Evolutionary conservation across 2,329 filamentous ascomycete genomes (phyloP).

Genomic region (Alternaria hordeiaustralica): DNA sequence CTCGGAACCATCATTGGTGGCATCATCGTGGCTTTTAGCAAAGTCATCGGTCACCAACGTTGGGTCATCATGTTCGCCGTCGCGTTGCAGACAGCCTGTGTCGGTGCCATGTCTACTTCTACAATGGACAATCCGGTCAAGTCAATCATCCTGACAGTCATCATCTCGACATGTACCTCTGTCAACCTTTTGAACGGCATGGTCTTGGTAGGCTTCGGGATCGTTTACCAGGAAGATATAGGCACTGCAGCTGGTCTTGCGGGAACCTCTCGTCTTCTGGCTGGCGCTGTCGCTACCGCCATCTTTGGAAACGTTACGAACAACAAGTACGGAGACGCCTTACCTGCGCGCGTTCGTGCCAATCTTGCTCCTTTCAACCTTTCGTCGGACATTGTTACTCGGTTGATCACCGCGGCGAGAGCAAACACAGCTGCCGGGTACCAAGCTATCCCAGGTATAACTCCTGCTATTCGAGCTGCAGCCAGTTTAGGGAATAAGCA

Average conservation of each 20-base stretch:
- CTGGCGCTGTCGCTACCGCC: slow-evolving; percentile 37
- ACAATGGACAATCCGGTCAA: slow-evolving; percentile 33
- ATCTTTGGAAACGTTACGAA: slow-evolving; percentile 39
- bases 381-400: slow-evolving; percentile 11
- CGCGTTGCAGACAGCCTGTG: slow-evolving; percentile 37
- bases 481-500: slow-evolving; percentile 35
- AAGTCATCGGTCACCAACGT: slow-evolving; percentile 37
- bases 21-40: slow-evolving; percentile 36
- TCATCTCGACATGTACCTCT: slow-evolving; percentile 35
- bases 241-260: slow-evolving; percentile 40
- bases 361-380: slow-evolving; percentile 30
- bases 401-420: slow-evolving; percentile 30
- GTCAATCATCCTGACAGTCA: slow-evolving; percentile 36
- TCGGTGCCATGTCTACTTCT: slow-evolving; percentile 34
- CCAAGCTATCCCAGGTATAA: slow-evolving; percentile 36
- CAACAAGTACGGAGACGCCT: slow-evolving; percentile 30
- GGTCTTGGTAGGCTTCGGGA: slow-evolving; percentile 39
- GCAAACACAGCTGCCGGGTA: slow-evolving; percentile 36
- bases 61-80: slow-evolving; percentile 37
- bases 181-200: slow-evolving; percentile 40
- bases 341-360: slow-evolving; percentile 19
- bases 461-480: slow-evolving; percentile 33
- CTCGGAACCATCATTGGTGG: slow-evolving; percentile 38
- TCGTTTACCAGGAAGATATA: slow-evolving; percentile 40
- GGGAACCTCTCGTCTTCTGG: slow-evolving; percentile 36